Conservation (phyloP, 805 yeast genomes). For the Candida ovalis region DNA sequence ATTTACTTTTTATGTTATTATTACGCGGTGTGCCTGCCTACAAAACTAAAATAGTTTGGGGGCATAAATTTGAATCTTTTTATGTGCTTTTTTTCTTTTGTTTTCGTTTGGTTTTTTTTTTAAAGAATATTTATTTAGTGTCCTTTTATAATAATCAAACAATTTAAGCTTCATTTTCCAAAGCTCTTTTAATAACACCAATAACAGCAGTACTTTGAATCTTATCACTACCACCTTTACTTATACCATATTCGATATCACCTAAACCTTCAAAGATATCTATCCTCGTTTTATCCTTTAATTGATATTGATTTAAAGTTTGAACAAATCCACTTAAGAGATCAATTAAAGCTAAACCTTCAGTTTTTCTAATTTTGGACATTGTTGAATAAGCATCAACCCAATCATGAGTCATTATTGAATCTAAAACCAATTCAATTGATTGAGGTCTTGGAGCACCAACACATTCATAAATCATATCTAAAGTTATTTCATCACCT, state of each 20-base stretch:
- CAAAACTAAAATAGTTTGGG: no score
- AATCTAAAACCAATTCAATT: constrained; percentile 67
- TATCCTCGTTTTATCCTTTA: constrained; percentile 59
- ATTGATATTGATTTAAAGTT: constrained; percentile 62
- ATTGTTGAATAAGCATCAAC: constrained; percentile 67
- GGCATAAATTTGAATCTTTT: no score
- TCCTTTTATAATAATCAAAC: no score
- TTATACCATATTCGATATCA: constrained; percentile 86
- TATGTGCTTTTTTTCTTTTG: no score
- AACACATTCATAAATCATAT: constrained; percentile 86
- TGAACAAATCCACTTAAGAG: constrained; percentile 72
- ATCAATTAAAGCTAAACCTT: constrained; percentile 90
- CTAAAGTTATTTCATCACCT: constrained; percentile 55
- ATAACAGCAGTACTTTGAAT: constrained; percentile 87
- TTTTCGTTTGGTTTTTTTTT: no score
- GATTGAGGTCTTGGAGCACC: constrained; percentile 95
- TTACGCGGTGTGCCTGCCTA: no score
- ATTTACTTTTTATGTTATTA: no score
- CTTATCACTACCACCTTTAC: constrained; percentile 89
- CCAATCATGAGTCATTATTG: constrained; percentile 87
- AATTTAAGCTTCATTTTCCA: constrained; percentile 44
- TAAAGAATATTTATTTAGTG: no score
- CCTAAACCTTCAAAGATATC: constrained; percentile 66
- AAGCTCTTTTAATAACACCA: constrained; percentile 73
- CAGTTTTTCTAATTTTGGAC: constrained; percentile 56